phyloP scores from a whole-genome alignment of 345 rosid species.

The Sonneratia caseolaris region DNA sequence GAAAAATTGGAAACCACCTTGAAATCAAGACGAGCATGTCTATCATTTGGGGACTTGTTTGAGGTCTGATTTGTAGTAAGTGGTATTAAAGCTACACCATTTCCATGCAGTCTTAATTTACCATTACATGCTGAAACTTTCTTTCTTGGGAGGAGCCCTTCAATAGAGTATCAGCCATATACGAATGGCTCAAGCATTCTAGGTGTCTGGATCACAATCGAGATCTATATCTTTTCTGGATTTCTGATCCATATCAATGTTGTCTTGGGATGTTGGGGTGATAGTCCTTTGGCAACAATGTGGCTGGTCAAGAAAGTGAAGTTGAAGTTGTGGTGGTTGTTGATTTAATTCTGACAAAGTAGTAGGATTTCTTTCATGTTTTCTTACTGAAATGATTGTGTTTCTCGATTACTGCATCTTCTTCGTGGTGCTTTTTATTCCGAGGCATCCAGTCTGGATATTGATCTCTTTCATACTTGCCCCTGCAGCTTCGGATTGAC shows the following conservation, averaged over 20 bases:
- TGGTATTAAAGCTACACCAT: no score
- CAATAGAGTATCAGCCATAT: background rate
- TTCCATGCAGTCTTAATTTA: no score
- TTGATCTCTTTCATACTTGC: constrained; percentile 3
- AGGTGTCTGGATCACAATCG: background rate
- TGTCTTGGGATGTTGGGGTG: background rate
- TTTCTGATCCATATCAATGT: background rate
- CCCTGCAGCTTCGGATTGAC: constrained; percentile 65
- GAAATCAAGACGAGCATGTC: no score
- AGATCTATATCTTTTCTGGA: background rate
- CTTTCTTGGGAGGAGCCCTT: background rate
- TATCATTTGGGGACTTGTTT: no score
- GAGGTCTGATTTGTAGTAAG: no score
- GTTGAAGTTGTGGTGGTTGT: background rate
- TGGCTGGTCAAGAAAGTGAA: background rate
- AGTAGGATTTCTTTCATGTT: background rate
- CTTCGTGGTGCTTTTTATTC: background rate
- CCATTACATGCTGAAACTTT: background rate
- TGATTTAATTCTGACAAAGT: background rate
- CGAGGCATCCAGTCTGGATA: background rate
- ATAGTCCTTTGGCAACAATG: background rate
- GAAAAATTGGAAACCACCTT: background rate
- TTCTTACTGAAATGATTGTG: background rate
- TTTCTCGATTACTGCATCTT: background rate
- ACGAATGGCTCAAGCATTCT: background rate